Conservation (phyloP, 1,284 basidiomycete species). For the Peniophora sp. region DNA sequence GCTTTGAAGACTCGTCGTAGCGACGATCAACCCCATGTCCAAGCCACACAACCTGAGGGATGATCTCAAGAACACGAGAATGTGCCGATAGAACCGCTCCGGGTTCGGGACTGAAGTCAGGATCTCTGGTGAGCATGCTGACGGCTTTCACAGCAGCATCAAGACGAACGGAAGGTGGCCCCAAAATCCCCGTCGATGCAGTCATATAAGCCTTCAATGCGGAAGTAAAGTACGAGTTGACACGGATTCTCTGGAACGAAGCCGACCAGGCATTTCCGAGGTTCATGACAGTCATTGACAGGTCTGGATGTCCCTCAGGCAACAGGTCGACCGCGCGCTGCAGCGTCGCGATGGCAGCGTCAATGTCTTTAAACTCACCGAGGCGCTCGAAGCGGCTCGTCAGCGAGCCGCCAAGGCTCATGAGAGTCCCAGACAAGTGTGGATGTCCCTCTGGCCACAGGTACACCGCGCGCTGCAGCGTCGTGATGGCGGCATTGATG, state of each 20-base stretch:
- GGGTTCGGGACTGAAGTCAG: background rate
- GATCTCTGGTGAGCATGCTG: background rate
- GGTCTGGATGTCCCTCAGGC: too few relatives aligned
- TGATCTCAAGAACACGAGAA: slow-evolving; percentile 11
- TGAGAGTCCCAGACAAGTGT: background rate
- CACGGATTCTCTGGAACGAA: too few relatives aligned
- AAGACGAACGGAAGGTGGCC: background rate
- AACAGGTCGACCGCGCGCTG: too few relatives aligned
- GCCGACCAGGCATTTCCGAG: too few relatives aligned
- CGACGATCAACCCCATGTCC: background rate
- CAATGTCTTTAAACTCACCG: background rate
- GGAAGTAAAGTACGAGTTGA: too few relatives aligned
- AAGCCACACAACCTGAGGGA: background rate
- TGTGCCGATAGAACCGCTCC: background rate
- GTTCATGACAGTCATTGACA: too few relatives aligned
- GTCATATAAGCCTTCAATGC: background rate
- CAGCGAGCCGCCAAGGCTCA: background rate
- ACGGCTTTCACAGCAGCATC: background rate
- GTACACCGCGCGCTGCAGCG: background rate
- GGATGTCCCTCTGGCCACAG: background rate
- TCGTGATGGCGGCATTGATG: background rate
- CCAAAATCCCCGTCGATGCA: background rate
- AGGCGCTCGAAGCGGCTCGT: background rate
- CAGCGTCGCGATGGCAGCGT: background rate
- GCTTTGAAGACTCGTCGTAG: background rate